Percentiles rank a stretch among this genome's conserved stretches.
Evolutionary conservation across 1,284 basidiomycete species (phyloP).

Genomic region (Cryptococcus sp.): DNA sequence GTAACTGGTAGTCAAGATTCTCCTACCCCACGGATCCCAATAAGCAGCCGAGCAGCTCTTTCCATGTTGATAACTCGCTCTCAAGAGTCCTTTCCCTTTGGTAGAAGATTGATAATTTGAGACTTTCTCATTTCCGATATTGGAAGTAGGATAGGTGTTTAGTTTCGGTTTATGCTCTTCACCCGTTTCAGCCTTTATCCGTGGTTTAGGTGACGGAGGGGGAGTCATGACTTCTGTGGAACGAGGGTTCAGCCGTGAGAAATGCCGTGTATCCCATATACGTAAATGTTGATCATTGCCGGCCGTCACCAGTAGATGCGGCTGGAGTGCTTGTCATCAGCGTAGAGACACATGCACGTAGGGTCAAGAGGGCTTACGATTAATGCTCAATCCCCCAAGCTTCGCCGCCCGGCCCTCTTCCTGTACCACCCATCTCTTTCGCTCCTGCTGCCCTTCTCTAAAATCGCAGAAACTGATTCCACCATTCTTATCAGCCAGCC

Average conservation of each 20-base stretch:
- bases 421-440: conserved; percentile 40
- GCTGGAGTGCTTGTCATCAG: conserved; percentile 33
- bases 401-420: conserved; percentile 42
- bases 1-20: conserved; percentile 49
- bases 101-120: conserved; percentile 14
- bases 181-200: background rate
- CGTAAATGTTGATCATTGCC: conserved; percentile 43
- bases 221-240: conserved; percentile 12
- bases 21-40: conserved; percentile 50
- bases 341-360: background rate
- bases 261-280: conserved; percentile 45
- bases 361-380: conserved; percentile 34
- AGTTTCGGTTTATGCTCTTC: background rate
- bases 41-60: conserved; percentile 50
- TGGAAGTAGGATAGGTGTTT: conserved; percentile 21
- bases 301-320: conserved; percentile 45
- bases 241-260: conserved; percentile 24
- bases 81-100: conserved; percentile 33
- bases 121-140: conserved; percentile 20
- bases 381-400: conserved; percentile 46
- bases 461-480: conserved; percentile 50
- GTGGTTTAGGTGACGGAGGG: conserved; percentile 8
- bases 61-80: conserved; percentile 42
- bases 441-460: conserved; percentile 22
- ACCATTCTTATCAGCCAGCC: conserved; percentile 49